These are phyloP conservation scores for Telopea speciosissima DNA, from an alignment of 177 flowering plant genomes.

Conservation along the genomic window DNA sequence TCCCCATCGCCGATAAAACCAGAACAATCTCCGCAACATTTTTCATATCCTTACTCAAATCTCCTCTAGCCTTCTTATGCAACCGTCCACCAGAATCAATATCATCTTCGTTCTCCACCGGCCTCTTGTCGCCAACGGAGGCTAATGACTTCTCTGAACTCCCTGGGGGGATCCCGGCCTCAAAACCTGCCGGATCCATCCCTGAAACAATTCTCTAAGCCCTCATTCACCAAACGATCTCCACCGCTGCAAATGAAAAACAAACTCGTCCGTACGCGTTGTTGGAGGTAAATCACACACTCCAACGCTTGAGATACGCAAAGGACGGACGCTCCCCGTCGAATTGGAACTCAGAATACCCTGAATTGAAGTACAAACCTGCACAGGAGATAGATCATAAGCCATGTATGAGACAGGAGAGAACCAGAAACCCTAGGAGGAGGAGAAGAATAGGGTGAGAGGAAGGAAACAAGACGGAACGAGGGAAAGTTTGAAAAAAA, in stretches of 20 bases:
- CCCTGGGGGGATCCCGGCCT: neutral
- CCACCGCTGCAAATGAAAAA: neutral
- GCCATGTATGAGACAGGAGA: slow-evolving; percentile 13
- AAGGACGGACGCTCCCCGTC: neutral
- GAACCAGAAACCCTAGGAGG: slow-evolving; percentile 22
- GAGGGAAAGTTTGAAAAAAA: slow-evolving; percentile 6
- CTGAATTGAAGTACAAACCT: slow-evolving; percentile 13
- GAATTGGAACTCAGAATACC: neutral
- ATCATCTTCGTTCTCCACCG: slow-evolving; percentile 8
- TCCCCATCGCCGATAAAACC: slow-evolving; percentile 71
- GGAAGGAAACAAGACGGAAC: slow-evolving; percentile 2
- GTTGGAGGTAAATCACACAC: neutral
- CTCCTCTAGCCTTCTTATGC: slow-evolving; percentile 22
- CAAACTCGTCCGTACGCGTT: neutral
- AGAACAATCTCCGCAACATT: slow-evolving; percentile 83
- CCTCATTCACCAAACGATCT: neutral
- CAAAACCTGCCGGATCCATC: neutral
- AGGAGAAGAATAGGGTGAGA: slow-evolving; percentile 3
- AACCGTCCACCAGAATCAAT: neutral
- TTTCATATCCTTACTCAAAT: slow-evolving; percentile 25
- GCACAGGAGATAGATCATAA: slow-evolving; percentile 16
- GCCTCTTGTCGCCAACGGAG: slow-evolving; percentile 20
- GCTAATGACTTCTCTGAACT: slow-evolving; percentile 2
- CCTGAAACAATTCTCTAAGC: slow-evolving; percentile 1
- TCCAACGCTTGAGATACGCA: neutral